Percentiles rank a stretch among this genome's conserved stretches.
phyloP scores from a whole-genome alignment of 2,329 filamentous ascomycete species.

The Elsinoe arachidis region DNA sequence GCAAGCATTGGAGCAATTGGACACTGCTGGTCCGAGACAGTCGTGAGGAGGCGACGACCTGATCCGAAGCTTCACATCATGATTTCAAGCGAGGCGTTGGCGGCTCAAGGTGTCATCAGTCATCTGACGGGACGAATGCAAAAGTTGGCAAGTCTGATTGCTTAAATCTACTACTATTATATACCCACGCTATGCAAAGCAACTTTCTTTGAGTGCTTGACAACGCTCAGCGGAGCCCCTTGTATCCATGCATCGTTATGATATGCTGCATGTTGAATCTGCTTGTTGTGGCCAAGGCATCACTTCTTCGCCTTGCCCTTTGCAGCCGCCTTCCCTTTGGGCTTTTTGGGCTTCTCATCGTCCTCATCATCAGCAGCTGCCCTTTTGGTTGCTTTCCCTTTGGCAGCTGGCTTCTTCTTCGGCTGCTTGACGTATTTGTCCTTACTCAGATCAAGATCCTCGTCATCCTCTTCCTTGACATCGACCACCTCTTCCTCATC shows the following conservation, averaged over 20 bases:
- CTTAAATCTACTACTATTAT: background rate
- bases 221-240: too few species aligned
- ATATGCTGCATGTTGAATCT: background rate
- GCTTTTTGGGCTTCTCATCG: slow-evolving; percentile 49
- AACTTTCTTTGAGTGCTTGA: background rate
- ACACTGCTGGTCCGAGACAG: slow-evolving; percentile 84
- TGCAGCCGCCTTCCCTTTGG: slow-evolving; percentile 24
- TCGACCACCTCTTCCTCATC: slow-evolving; percentile 50
- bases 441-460: slow-evolving; percentile 76
- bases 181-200: slow-evolving; percentile 10
- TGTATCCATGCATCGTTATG: too few species aligned
- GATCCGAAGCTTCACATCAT: background rate
- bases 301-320: slow-evolving; percentile 45
- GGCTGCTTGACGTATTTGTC: slow-evolving; percentile 95
- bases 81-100: background rate
- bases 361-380: slow-evolving; percentile 28
- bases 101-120: background rate
- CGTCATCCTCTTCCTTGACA: slow-evolving; percentile 50
- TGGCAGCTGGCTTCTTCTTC: slow-evolving; percentile 51
- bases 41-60: slow-evolving; percentile 40
- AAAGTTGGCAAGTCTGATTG: background rate
- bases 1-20: slow-evolving; percentile 87
- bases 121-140: background rate
- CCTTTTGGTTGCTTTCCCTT: slow-evolving; percentile 41
- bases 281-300: background rate